Evolutionary conservation across 202 grass and related monocot species (phyloP), one percentile per base, ranked within the genome.

Genomic region (Cymbopogon flexuosus): DNA sequence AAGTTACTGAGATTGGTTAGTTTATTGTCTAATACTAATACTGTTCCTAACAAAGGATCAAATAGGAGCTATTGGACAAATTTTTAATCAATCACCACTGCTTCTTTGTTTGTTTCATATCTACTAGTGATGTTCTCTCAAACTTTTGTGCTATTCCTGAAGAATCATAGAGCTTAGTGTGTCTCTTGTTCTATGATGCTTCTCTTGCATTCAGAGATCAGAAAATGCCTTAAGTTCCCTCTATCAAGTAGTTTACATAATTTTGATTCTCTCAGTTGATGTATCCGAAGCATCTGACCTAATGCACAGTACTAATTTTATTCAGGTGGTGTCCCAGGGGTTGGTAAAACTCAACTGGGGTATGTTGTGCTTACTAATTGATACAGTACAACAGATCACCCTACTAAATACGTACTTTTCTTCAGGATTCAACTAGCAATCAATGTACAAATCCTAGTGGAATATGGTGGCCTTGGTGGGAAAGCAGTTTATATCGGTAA

Each of bases 311-410:
- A 45, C 42, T 63, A 42, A 47, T 72, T 85, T 88, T 81, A 71
- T 89, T 79, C 85, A 97, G 95, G 95, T 88, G 95, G 95, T 67
- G 90, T 98, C 83, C 90, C 95, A 66, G 92, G 95, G 79, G 81
- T 98, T 46, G 95, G 95, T 68, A 98, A 98, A 93, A 98, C 95
- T 90, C 95, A 94, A 85, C 58, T 98, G 34, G 92, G 95, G 95
- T 98, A 94, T 79, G 88, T 65, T 75, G 35, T 58, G 31, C 33
- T 27, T 63, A 40, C 35, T 73, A 34, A 13, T 73, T 4, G 52
- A 33, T 73, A 62, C 47, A 66, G 15, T 68, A 12, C 9, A 13
- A 15, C 11, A 72, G 23, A 81, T 39, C 51, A 31, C 42, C 10
- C 1, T 85, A 70, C 16, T 81, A 81, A 83, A 67, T 80, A 65